Conservation (phyloP, 495 filamentous ascomycete genomes). For the Aspergillus mulundensis region DNA sequence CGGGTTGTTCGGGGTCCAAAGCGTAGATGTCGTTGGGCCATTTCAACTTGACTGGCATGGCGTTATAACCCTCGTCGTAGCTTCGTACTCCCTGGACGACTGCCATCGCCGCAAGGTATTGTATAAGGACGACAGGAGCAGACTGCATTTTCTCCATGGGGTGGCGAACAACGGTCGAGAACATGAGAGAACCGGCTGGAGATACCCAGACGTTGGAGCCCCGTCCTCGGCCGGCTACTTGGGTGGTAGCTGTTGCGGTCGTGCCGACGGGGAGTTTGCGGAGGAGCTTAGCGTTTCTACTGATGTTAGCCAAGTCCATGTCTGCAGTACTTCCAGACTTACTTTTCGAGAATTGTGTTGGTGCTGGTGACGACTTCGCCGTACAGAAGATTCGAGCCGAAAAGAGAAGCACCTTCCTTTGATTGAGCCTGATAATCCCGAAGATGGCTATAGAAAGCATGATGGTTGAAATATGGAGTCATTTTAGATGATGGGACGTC, state of each 20-base stretch:
- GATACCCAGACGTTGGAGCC: constrained; percentile 95
- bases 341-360: constrained; percentile 93
- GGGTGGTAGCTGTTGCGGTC: constrained; percentile 85
- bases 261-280: constrained; percentile 74
- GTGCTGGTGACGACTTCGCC: constrained; percentile 93
- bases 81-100: constrained; percentile 78
- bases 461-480: constrained; percentile 87
- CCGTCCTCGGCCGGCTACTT: constrained; percentile 86
- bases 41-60: constrained; percentile 80
- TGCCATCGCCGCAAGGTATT: constrained; percentile 90
- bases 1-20: constrained; percentile 60
- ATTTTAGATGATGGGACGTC: constrained; percentile 67
- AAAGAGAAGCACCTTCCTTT: constrained; percentile 52
- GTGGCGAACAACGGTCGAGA: constrained; percentile 83
- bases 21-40: constrained; percentile 99
- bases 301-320: constrained; percentile 15
- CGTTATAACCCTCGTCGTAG: constrained; percentile 71
- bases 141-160: constrained; percentile 61
- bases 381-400: constrained; percentile 78
- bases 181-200: constrained; percentile 78
- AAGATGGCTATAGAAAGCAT: constrained; percentile 72
- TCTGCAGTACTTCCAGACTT: constrained; percentile 12
- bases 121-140: constrained; percentile 88
- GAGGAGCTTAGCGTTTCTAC: constrained; percentile 73
- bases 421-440: constrained; percentile 58